These are phyloP conservation scores for Hexamita inflata DNA, from an alignment of 208 protist genomes.

Conservation along the genomic window DNA sequence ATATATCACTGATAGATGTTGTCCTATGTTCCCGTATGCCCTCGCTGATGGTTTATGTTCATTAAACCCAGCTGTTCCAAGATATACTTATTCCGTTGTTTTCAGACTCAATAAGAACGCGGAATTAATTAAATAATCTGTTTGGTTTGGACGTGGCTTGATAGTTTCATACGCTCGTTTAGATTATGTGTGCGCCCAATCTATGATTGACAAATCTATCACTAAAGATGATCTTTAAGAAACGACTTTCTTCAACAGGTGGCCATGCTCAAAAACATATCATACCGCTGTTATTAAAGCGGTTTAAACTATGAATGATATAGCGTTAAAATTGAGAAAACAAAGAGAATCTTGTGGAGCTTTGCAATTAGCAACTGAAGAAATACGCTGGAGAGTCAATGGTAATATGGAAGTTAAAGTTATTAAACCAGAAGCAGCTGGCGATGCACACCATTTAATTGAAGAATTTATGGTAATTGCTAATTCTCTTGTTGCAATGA, in stretches of 20 bases:
- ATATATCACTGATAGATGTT: constrained; percentile 16
- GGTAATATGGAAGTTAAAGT: neutral
- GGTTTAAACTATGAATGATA: constrained; percentile 1
- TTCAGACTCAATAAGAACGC: neutral
- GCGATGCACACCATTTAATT: constrained; percentile 31
- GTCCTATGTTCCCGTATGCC: constrained; percentile 27
- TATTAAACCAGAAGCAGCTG: neutral
- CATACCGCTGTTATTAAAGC: neutral
- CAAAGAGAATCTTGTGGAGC: neutral
- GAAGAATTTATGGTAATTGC: constrained; percentile 40
- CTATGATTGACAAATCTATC: neutral
- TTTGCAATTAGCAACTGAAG: neutral
- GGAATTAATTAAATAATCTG: neutral
- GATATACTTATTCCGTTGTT: neutral
- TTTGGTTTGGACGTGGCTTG: constrained; percentile 16
- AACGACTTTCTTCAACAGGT: neutral
- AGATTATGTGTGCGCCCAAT: constrained; percentile 22
- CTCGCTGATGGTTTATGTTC: constrained; percentile 28
- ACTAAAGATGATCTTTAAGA: constrained; percentile 1
- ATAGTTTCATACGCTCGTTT: constrained; percentile 17
- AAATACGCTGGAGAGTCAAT: neutral
- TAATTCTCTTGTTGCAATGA: constrained; percentile 10
- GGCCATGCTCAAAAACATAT: neutral
- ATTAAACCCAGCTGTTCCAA: constrained; percentile 15
- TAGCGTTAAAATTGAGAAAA: neutral